These are phyloP conservation scores for Leccinum arenicola DNA, from an alignment of 768 basidiomycete genomes.

Conservation along the genomic window DNA sequence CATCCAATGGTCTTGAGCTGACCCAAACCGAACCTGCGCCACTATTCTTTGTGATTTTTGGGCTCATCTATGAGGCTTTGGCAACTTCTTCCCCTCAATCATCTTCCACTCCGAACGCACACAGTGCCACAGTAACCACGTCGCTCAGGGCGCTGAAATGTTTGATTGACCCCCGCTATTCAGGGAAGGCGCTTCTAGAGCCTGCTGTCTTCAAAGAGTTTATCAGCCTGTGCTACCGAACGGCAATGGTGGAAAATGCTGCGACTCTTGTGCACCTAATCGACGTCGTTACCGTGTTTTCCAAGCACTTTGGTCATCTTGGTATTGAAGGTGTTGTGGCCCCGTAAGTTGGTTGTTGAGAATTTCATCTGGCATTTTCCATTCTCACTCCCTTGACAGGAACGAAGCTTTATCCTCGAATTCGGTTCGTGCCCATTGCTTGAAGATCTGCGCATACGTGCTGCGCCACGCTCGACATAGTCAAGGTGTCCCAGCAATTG, in stretches of 20 bases:
- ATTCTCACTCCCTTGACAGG: constrained; percentile 7
- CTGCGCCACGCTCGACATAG: constrained; percentile 69
- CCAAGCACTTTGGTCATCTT: constrained; percentile 36
- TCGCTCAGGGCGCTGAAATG: constrained; percentile 75
- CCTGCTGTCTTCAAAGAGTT: constrained; percentile 88
- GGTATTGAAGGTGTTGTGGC: constrained; percentile 20
- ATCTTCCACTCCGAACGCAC: constrained; percentile 39
- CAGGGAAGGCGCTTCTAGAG: constrained; percentile 78
- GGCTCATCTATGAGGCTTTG: constrained; percentile 90
- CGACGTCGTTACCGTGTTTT: constrained; percentile 62
- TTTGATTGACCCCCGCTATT: constrained; percentile 77
- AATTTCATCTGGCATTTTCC: not conserved
- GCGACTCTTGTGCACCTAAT: constrained; percentile 68
- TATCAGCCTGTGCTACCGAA: constrained; percentile 80
- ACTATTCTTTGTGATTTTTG: constrained; percentile 88
- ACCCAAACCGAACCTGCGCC: constrained; percentile 60
- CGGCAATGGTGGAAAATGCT: constrained; percentile 84
- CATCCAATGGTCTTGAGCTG: constrained; percentile 18
- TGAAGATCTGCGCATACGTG: constrained; percentile 80
- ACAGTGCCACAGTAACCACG: constrained; percentile 51
- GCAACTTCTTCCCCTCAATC: constrained; percentile 63
- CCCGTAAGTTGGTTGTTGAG: constrained; percentile 15
- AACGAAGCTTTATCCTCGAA: constrained; percentile 34
- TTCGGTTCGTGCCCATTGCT: constrained; percentile 57
- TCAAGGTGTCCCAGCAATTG: constrained; percentile 47